Conservation (phyloP, 345 rosid genomes). For the Acer campestre region DNA sequence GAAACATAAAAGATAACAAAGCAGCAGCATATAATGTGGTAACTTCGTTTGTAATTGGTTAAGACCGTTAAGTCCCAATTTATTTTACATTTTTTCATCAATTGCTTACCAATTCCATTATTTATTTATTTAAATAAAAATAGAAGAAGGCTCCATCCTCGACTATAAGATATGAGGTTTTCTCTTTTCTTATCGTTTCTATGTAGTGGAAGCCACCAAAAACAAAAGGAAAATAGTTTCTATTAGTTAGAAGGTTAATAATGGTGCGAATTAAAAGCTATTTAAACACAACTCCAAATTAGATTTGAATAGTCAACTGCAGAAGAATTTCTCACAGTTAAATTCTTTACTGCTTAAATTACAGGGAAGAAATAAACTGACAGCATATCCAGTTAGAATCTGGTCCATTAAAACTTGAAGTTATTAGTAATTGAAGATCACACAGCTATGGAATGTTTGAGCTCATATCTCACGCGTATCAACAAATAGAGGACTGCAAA, state of each 20-base stretch:
- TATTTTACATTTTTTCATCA: background rate
- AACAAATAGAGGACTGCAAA: background rate
- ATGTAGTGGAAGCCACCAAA: background rate
- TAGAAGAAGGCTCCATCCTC: background rate
- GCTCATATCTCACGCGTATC: too few species aligned
- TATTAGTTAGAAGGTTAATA: background rate
- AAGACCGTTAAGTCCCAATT: background rate
- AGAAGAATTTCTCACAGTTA: background rate
- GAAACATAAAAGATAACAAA: background rate
- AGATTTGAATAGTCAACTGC: background rate
- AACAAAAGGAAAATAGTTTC: background rate
- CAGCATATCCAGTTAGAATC: background rate
- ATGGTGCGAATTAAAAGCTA: background rate
- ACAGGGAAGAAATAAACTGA: background rate
- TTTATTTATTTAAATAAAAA: background rate
- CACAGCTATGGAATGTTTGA: background rate
- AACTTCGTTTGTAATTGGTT: background rate
- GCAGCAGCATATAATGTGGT: constrained; percentile 2
- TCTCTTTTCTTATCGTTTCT: too few species aligned
- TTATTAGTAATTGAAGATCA: background rate
- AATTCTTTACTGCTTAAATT: background rate
- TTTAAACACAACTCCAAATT: background rate
- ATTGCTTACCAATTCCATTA: background rate
- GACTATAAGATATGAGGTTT: background rate
- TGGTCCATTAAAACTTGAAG: background rate